Conservation (phyloP, 768 basidiomycete genomes). For the Boletus coccyginus region DNA sequence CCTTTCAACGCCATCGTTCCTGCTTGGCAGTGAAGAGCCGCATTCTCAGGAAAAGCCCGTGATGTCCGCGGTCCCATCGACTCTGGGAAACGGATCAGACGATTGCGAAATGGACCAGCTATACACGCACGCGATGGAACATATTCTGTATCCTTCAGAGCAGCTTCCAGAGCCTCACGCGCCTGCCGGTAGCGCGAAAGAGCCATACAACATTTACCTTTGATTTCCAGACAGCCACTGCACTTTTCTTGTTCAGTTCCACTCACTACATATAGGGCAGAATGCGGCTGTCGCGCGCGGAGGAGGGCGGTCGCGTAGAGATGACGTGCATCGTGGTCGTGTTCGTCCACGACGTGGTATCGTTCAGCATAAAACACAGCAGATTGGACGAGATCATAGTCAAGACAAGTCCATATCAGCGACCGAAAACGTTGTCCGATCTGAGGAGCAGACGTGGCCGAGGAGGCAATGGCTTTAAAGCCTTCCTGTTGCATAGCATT, state of each 20-base stretch:
- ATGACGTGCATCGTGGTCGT: conserved; percentile 79
- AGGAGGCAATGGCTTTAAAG: conserved; percentile 26
- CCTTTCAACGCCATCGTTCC: conserved; percentile 77
- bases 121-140: conserved; percentile 54
- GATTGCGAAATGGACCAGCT: conserved; percentile 1
- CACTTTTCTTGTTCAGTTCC: conserved; percentile 59
- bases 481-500: conserved; percentile 57
- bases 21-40: conserved; percentile 71
- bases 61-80: conserved; percentile 55
- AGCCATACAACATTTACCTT: conserved; percentile 68
- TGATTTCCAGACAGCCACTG: conserved; percentile 75
- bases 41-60: conserved; percentile 65
- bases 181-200: conserved; percentile 79
- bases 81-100: conserved; percentile 36
- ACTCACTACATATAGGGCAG: conserved; percentile 70
- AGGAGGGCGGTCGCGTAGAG: conserved; percentile 79
- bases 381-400: conserved; percentile 72
- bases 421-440: conserved; percentile 68
- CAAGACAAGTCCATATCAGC: conserved; percentile 82
- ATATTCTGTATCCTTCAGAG: conserved; percentile 51
- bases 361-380: conserved; percentile 90
- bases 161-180: conserved; percentile 64
- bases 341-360: conserved; percentile 67
- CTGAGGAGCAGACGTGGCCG: conserved; percentile 48
- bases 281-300: conserved; percentile 66